Evolutionary conservation across 179 eudicot species (phyloP).

Genomic region (Camellia oleifera): DNA sequence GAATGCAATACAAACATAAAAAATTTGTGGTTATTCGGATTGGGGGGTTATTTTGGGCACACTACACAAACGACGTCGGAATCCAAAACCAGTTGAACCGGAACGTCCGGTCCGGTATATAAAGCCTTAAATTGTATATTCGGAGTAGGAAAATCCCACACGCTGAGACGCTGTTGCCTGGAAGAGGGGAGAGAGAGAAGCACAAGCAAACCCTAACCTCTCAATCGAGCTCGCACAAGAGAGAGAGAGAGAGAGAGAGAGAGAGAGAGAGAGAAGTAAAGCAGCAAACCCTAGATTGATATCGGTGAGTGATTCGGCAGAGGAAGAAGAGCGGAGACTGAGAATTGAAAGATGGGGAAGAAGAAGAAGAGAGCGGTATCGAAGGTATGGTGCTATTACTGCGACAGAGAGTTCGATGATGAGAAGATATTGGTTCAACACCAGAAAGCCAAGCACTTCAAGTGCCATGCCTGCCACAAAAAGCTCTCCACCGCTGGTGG

Average conservation of each 20-base stretch:
- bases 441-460: slow-evolving; percentile 95
- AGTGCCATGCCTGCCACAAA: slow-evolving; percentile 93
- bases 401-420: slow-evolving; percentile 94
- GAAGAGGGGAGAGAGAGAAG: too few species aligned
- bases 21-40: too few species aligned
- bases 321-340: neutral
- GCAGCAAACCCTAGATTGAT: too few species aligned
- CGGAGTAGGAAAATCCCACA: too few species aligned
- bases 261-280: neutral
- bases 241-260: neutral
- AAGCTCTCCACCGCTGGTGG: slow-evolving; percentile 98
- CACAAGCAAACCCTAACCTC: too few species aligned
- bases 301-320: neutral
- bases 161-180: too few species aligned
- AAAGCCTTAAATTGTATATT: too few species aligned
- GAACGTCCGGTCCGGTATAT: too few species aligned
- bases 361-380: slow-evolving; percentile 76
- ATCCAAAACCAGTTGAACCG: too few species aligned
- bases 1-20: too few species aligned
- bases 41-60: too few species aligned
- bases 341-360: slow-evolving; percentile 62
- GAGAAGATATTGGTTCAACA: slow-evolving; percentile 96
- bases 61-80: too few species aligned
- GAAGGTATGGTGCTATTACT: slow-evolving; percentile 90
- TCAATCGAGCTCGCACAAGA: neutral